These are phyloP conservation scores for Neofusicoccum sp. DNA, from an alignment of 2,329 filamentous ascomycete species.

Conservation along the genomic window DNA sequence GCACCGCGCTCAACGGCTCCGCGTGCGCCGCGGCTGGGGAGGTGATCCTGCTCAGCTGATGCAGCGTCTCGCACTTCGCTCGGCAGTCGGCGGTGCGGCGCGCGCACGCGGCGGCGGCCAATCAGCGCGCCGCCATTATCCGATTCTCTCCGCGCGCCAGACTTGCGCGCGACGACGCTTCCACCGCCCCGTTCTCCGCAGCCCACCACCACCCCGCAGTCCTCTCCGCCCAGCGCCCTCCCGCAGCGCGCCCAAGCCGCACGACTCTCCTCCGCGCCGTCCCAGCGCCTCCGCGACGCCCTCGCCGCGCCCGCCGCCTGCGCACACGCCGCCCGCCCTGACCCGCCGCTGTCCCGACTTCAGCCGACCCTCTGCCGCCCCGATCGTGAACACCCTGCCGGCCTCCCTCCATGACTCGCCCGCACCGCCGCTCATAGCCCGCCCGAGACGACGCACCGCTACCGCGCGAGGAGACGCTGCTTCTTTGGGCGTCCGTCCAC, in stretches of 20 bases:
- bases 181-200: conserved; percentile 11
- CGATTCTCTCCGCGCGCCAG: background rate
- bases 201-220: background rate
- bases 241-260: background rate
- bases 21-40: background rate
- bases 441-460: background rate
- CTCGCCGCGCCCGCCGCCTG: background rate
- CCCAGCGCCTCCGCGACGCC: background rate
- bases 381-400: conserved; percentile 9
- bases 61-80: background rate
- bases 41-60: conserved; percentile 15
- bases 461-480: background rate
- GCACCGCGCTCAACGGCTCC: no score
- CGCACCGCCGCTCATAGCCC: background rate
- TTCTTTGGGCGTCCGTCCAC: background rate
- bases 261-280: background rate
- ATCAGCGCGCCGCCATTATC: background rate
- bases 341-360: conserved; percentile 5
- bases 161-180: background rate
- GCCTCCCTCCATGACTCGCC: conserved; percentile 7
- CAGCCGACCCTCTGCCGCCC: conserved; percentile 3
- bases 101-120: background rate
- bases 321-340: background rate
- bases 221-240: background rate
- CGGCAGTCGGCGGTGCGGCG: background rate